Evolutionary conservation across 2,329 filamentous ascomycete species (phyloP).

Genomic region (Beauveria pseudobassiana): DNA sequence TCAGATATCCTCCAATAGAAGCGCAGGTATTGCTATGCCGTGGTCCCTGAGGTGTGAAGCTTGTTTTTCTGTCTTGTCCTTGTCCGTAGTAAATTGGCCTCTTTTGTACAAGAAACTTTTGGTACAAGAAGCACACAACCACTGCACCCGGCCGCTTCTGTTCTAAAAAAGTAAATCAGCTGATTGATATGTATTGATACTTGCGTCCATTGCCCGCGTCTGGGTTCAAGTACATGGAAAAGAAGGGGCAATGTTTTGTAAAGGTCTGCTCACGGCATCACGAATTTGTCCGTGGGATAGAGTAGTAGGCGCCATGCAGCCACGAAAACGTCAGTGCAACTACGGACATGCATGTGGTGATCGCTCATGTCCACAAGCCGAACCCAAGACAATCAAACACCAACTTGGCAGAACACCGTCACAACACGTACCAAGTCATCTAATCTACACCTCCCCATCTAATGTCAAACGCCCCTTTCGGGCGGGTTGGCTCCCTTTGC

Average conservation of each 20-base stretch:
- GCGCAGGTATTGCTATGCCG: neutral
- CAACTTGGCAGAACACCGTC: too few relatives aligned
- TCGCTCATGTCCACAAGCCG: neutral
- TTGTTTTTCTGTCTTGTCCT: neutral
- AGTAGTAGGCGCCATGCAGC: neutral
- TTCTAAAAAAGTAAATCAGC: too few relatives aligned
- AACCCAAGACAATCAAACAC: neutral
- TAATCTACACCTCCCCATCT: conserved; percentile 1
- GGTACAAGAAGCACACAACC: too few relatives aligned
- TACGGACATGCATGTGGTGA: neutral
- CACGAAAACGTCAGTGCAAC: neutral
- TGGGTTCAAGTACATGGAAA: too few relatives aligned
- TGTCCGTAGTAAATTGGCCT: too few relatives aligned
- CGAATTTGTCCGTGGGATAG: too few relatives aligned
- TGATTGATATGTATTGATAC: too few relatives aligned
- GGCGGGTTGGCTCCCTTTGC: neutral
- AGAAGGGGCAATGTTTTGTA: too few relatives aligned
- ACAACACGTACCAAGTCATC: neutral
- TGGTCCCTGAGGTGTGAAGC: neutral
- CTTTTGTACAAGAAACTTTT: too few relatives aligned
- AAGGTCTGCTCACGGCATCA: too few relatives aligned
- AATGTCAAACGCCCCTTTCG: neutral
- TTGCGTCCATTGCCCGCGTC: too few relatives aligned
- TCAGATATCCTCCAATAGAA: neutral
- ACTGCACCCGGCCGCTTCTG: too few relatives aligned